Percentiles rank a stretch among this genome's conserved stretches.
Conservation (phyloP, 2,329 filamentous ascomycete genomes). For the Fusarium piperis region DNA sequence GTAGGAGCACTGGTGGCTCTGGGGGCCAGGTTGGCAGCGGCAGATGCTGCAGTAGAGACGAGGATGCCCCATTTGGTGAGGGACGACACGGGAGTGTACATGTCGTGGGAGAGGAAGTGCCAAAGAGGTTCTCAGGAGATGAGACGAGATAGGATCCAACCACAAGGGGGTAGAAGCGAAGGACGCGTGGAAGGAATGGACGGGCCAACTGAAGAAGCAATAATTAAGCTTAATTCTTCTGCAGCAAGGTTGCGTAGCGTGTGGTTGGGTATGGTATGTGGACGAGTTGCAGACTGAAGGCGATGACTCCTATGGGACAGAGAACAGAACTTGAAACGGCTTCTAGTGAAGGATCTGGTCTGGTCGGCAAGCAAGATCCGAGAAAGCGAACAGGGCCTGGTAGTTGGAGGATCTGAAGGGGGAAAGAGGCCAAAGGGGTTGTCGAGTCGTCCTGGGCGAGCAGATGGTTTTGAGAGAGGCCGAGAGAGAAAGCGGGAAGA, state of each 20-base stretch:
- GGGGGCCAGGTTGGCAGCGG: constrained; percentile 38
- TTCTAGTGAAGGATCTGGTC: not conserved
- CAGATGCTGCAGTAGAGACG: constrained; percentile 19
- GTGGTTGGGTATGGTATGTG: not conserved
- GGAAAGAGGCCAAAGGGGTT: constrained; percentile 16
- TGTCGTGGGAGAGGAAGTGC: constrained; percentile 2
- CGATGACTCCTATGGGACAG: not conserved
- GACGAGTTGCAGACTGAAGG: not conserved
- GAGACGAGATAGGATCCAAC: not conserved
- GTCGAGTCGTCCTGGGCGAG: not conserved
- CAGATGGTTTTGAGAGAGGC: not conserved
- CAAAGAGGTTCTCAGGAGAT: not conserved
- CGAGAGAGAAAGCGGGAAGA: not conserved
- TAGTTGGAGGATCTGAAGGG: not conserved
- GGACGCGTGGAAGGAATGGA: not conserved
- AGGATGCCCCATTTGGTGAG: constrained; percentile 29
- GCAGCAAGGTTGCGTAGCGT: not conserved
- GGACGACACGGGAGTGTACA: constrained; percentile 28
- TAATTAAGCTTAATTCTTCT: constrained; percentile 4
- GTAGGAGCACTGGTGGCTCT: constrained; percentile 47
- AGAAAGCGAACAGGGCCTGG: not conserved
- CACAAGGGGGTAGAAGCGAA: constrained; percentile 5
- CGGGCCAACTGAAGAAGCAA: not conserved
- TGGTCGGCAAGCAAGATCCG: not conserved
- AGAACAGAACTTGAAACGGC: not conserved